A percentile compares a stretch with the other conserved stretches of the same genome.
Evolutionary conservation across 768 basidiomycete species (phyloP).

Genomic region (Calocybe indica): DNA sequence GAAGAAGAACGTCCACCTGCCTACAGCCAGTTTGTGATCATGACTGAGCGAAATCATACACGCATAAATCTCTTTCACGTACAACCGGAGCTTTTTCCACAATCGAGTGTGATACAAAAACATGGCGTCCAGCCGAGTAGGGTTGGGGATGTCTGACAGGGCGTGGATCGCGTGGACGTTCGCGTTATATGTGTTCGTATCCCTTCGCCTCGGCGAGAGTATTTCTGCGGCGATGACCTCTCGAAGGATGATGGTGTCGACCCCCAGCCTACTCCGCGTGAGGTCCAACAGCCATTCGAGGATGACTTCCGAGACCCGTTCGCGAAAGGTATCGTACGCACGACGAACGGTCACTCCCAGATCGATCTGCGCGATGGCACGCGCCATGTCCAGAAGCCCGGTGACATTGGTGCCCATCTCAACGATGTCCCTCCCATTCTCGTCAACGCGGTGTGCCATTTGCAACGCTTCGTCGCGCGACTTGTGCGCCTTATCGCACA

Average conservation of each 20-base stretch:
- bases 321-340: conserved; percentile 83
- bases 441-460: conserved; percentile 61
- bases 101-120: conserved; percentile 78
- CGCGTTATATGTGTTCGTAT: conserved; percentile 37
- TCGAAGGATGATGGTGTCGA: conserved; percentile 60
- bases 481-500: conserved; percentile 51
- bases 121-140: conserved; percentile 66
- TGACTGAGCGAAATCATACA: conserved; percentile 66
- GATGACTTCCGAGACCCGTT: conserved; percentile 77
- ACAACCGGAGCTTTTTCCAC: conserved; percentile 81
- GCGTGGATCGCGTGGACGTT: conserved; percentile 29
- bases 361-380: conserved; percentile 80
- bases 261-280: conserved; percentile 62
- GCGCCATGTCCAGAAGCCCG: conserved; percentile 70
- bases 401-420: conserved; percentile 56
- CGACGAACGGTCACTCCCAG: conserved; percentile 86
- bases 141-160: conserved; percentile 40
- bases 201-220: conserved; percentile 53
- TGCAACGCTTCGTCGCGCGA: conserved; percentile 51
- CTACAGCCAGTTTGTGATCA: conserved; percentile 70
- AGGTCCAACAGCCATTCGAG: conserved; percentile 85
- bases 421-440: conserved; percentile 76
- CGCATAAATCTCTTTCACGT: conserved; percentile 79
- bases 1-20: conserved; percentile 35
- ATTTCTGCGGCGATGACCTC: conserved; percentile 72